Conservation (phyloP, 2,329 filamentous ascomycete genomes). For the Nigrograna mackinnonii region DNA sequence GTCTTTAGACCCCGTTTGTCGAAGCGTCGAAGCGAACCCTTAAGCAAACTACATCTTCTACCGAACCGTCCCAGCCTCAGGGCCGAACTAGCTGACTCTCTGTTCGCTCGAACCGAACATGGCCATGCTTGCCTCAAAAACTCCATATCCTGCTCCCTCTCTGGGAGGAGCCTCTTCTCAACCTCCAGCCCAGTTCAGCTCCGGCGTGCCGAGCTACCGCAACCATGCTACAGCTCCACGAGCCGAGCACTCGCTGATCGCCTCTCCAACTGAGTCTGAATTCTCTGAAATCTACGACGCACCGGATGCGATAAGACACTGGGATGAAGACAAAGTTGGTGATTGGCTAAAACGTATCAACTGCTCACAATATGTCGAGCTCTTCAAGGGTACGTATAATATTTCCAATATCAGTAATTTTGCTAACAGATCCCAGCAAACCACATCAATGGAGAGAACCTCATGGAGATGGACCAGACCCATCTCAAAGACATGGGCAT, state of each 20-base stretch:
- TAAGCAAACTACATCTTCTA: no score
- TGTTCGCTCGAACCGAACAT: conserved; percentile 48
- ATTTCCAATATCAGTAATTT: background rate
- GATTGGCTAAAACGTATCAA: conserved; percentile 91
- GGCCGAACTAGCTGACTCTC: no score
- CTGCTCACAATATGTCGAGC: conserved; percentile 88
- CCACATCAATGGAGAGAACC: conserved; percentile 95
- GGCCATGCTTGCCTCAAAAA: conserved; percentile 80
- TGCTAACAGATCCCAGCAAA: conserved; percentile 60
- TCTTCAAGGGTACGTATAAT: conserved; percentile 68
- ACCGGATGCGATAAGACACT: conserved; percentile 66
- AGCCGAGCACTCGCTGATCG: conserved; percentile 60
- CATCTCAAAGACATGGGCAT: conserved; percentile 98
- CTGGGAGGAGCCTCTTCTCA: conserved; percentile 41
- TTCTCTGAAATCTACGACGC: conserved; percentile 80
- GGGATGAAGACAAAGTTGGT: conserved; percentile 89
- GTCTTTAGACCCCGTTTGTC: no score
- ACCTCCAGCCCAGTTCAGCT: conserved; percentile 37
- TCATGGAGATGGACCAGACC: conserved; percentile 95
- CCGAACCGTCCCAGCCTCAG: no score
- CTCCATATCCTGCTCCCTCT: conserved; percentile 64
- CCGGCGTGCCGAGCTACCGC: conserved; percentile 38
- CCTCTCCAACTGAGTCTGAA: conserved; percentile 88
- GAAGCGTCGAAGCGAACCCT: no score
- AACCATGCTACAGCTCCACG: conserved; percentile 33